Evolutionary conservation across 306 rosid species (phyloP), one percentile per base, ranked within the genome.

Genomic region (Vigna unguiculata): DNA sequence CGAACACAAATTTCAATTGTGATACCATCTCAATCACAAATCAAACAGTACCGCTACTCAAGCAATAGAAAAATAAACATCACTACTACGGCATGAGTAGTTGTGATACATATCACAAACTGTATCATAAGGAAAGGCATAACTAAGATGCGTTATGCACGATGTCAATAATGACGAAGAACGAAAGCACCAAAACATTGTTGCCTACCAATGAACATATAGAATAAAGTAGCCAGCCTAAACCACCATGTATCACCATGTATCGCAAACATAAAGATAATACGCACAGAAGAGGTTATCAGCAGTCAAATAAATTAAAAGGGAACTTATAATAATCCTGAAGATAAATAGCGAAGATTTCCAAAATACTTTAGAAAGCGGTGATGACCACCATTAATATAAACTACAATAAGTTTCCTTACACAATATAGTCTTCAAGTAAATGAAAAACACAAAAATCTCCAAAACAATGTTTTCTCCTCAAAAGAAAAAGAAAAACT

Each of bases 401-500:
- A 9, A 16, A 72, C 72, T 78, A 57, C 75, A 51, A 60, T 16
- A 54, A 55, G 7, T 1, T 28, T 19, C 41, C 58, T 79, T 51
- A 49, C 63, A 69, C 11, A 19, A 3, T 60, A 4, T 54, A 41
- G 11, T 25, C 71, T 30, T 16, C 0, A 2, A 20, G 45, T 13
- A 45, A 55, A 62, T 25, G 19, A 36, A 75, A 66, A 80, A 43
- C 52, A 76, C 40, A 8, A 72, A 72, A 15, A 61, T 2, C 43
- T 43, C 12, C 46, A 48, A 32, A 66, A 34, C 65, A 24, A 53
- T 41, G 74, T 22, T 65, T 51, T 46, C 22, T 14, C 34, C 24
- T 16, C 32, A 53, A 28, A 0, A 21, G 32, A 32, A 32, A 28
- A 32, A 6, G 9, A 7, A 54, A 40, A 45, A 10, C 6, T 72